A percentile compares a stretch with the other conserved stretches of the same genome.
Conservation (phyloP, 495 filamentous ascomycete genomes). For the Lophiostoma macrostomum region DNA sequence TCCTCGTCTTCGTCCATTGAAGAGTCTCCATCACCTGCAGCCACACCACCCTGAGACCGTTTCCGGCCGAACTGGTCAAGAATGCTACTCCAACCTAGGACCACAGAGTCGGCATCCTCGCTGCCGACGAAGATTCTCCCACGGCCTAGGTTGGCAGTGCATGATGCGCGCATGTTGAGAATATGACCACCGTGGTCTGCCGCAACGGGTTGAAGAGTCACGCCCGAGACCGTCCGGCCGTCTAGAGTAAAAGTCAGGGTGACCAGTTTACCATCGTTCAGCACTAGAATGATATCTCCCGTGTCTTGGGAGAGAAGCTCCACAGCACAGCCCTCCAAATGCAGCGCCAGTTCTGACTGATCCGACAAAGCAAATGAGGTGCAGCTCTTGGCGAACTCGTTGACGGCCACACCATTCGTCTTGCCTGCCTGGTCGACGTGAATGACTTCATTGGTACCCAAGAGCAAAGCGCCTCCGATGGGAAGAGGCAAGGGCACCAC, state of each 20-base stretch:
- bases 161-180: conserved; percentile 64
- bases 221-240: conserved; percentile 86
- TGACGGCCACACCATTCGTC: conserved; percentile 89
- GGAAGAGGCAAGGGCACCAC: conserved; percentile 81
- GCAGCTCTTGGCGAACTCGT: conserved; percentile 73
- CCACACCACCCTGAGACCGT: conserved; percentile 45
- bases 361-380: conserved; percentile 81
- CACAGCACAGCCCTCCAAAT: conserved; percentile 76
- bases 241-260: conserved; percentile 82
- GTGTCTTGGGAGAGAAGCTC: conserved; percentile 69
- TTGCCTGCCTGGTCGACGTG: conserved; percentile 96
- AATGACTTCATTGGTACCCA: conserved; percentile 86
- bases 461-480: conserved; percentile 80
- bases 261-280: conserved; percentile 70
- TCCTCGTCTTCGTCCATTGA: conserved; percentile 50
- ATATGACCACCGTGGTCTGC: conserved; percentile 58
- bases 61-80: conserved; percentile 46
- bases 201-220: conserved; percentile 63
- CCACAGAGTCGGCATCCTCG: conserved; percentile 74
- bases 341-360: conserved; percentile 76
- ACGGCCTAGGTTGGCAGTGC: conserved; percentile 62
- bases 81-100: conserved; percentile 74
- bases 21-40: conserved; percentile 29
- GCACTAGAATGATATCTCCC: conserved; percentile 79
- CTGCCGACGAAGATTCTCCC: conserved; percentile 82